Conservation (phyloP, 208 protist species). For the Crithidia expoeki region DNA sequence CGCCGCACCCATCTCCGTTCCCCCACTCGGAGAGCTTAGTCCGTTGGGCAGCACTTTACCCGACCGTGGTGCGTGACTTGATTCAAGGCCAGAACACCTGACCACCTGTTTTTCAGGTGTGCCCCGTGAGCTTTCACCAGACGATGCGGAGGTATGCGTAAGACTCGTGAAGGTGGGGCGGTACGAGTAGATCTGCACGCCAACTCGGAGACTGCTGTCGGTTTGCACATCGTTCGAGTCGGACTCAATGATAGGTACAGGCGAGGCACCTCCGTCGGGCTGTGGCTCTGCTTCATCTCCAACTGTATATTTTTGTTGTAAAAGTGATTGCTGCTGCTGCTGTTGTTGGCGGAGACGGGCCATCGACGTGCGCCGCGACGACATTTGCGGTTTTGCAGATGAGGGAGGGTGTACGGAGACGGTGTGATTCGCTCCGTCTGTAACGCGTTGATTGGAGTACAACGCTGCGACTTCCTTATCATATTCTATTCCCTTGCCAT, state of each 20-base stretch:
- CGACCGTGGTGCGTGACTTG: not conserved
- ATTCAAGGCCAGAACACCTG: not conserved
- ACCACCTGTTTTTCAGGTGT: not conserved
- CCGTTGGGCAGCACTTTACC: slow-evolving; percentile 26
- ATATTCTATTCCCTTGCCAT: too few species aligned
- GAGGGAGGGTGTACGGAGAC: slow-evolving; percentile 9
- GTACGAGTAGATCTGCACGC: slow-evolving; percentile 7
- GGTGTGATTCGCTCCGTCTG: not conserved
- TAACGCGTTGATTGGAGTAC: too few species aligned
- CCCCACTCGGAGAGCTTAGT: slow-evolving; percentile 29
- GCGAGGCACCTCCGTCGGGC: not conserved
- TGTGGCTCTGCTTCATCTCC: not conserved
- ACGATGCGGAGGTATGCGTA: not conserved
- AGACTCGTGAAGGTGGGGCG: slow-evolving; percentile 6
- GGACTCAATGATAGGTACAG: not conserved
- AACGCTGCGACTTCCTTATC: too few species aligned
- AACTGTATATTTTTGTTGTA: not conserved
- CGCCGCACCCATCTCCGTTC: slow-evolving; percentile 15
- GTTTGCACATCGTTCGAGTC: not conserved
- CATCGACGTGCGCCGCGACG: slow-evolving; percentile 21
- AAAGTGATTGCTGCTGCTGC: not conserved
- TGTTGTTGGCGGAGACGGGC: slow-evolving; percentile 18
- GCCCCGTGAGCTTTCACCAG: not conserved
- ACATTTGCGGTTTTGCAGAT: slow-evolving; percentile 9
- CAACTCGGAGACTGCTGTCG: not conserved